These are phyloP conservation scores for Mycosphaerella arachidis DNA, from an alignment of 2,329 filamentous ascomycete genomes.

Conservation along the genomic window DNA sequence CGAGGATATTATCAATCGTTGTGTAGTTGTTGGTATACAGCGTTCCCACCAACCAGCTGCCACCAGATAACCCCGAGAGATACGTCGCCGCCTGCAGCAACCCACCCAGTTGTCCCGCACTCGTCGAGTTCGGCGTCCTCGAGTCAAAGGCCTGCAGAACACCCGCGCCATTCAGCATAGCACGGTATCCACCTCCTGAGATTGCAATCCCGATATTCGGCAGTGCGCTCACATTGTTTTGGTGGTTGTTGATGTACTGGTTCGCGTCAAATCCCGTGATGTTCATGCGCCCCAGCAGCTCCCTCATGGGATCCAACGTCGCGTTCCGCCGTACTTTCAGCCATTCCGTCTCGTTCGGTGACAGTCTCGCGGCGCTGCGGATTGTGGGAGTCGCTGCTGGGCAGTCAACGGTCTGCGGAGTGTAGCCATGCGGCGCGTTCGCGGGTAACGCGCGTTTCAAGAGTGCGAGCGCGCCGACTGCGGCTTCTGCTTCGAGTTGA, in stretches of 20 bases:
- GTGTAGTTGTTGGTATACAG: slow-evolving; percentile 76
- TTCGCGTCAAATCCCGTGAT: slow-evolving; percentile 76
- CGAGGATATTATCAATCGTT: slow-evolving; percentile 56
- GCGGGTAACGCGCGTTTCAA: slow-evolving; percentile 37
- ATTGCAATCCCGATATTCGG: slow-evolving; percentile 72
- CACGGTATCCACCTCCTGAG: slow-evolving; percentile 81
- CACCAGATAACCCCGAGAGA: slow-evolving; percentile 73
- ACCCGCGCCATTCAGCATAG: slow-evolving; percentile 79
- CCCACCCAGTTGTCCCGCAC: slow-evolving; percentile 67
- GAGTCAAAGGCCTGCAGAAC: slow-evolving; percentile 74
- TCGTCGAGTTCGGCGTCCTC: slow-evolving; percentile 60
- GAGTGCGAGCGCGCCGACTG: slow-evolving; percentile 2
- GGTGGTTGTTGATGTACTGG: slow-evolving; percentile 61
- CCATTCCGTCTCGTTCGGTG: slow-evolving; percentile 68
- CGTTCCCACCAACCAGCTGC: slow-evolving; percentile 79
- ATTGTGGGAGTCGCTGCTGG: slow-evolving; percentile 65
- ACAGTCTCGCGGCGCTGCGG: slow-evolving; percentile 59
- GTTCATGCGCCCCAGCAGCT: slow-evolving; percentile 65
- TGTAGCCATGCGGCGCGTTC: slow-evolving; percentile 64
- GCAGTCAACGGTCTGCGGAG: slow-evolving; percentile 64
- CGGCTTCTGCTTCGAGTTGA: slow-evolving; percentile 3
- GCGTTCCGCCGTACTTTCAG: slow-evolving; percentile 65
- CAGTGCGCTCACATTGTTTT: slow-evolving; percentile 52
- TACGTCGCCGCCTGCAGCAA: slow-evolving; percentile 79
- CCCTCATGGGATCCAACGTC: slow-evolving; percentile 69